phyloP scores from a whole-genome alignment of 73 alveolate species.

The Uronychia binucleata region DNA sequence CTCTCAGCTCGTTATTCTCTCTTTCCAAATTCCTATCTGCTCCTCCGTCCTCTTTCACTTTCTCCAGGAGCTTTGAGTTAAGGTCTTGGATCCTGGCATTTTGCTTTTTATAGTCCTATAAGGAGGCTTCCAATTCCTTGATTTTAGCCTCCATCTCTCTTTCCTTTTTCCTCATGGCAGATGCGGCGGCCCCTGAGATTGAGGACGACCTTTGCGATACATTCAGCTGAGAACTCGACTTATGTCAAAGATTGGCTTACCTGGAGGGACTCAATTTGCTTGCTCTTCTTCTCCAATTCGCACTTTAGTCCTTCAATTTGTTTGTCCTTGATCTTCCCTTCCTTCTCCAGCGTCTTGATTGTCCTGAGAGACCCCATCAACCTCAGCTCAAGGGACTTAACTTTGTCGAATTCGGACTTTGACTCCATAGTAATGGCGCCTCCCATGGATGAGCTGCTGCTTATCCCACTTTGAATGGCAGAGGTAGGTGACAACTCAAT shows the following conservation, averaged over 20 bases:
- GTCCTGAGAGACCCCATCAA: slow-evolving; percentile 56
- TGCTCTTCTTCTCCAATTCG: slow-evolving; percentile 41
- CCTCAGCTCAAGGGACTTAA: slow-evolving; percentile 33
- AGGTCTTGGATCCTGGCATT: slow-evolving; percentile 18
- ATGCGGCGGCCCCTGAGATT: slow-evolving; percentile 8
- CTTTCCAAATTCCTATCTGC: not conserved
- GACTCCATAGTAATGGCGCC: too few species aligned
- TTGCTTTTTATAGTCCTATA: slow-evolving; percentile 36
- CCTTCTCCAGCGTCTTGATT: slow-evolving; percentile 35
- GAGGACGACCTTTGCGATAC: not conserved
- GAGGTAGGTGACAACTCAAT: too few species aligned
- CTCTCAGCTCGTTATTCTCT: not conserved
- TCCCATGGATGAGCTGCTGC: too few species aligned
- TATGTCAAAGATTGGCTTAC: not conserved
- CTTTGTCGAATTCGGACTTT: too few species aligned
- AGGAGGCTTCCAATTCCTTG: slow-evolving; percentile 15
- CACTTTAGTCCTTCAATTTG: slow-evolving; percentile 5
- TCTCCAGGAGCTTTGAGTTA: slow-evolving; percentile 26
- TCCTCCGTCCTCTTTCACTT: slow-evolving; percentile 19
- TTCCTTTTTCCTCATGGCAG: slow-evolving; percentile 28
- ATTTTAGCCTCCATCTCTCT: slow-evolving; percentile 28
- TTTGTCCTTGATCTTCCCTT: slow-evolving; percentile 20
- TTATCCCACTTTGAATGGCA: too few species aligned
- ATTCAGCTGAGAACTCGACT: not conserved
- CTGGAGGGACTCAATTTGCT: slow-evolving; percentile 6